Conservation (phyloP, 2,329 filamentous ascomycete genomes). For the Verticillium zaregamsianum region DNA sequence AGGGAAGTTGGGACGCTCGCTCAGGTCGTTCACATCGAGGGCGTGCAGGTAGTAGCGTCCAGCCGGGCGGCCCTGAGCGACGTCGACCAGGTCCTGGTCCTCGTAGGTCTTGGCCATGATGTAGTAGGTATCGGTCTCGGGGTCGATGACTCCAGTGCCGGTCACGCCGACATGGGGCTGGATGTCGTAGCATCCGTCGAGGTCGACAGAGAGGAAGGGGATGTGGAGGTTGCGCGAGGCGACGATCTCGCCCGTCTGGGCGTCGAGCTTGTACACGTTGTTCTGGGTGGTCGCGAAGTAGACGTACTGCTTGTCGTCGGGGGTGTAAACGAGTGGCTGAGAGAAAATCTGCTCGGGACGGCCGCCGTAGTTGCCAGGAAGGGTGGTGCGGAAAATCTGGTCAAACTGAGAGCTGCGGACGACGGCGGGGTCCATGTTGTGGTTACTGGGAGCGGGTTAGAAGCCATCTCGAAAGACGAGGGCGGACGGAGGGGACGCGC, state of each 20-base stretch:
- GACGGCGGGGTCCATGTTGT: slow-evolving; percentile 59
- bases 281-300: slow-evolving; percentile 55
- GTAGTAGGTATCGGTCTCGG: slow-evolving; percentile 38
- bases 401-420: slow-evolving; percentile 52
- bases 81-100: slow-evolving; percentile 22
- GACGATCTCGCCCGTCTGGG: slow-evolving; percentile 49
- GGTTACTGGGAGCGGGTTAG: slow-evolving; percentile 32
- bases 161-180: slow-evolving; percentile 42
- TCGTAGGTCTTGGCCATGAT: slow-evolving; percentile 38
- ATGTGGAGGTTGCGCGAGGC: slow-evolving; percentile 40
- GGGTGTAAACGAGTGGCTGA: slow-evolving; percentile 47
- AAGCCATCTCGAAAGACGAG: not conserved
- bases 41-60: slow-evolving; percentile 34
- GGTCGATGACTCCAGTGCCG: slow-evolving; percentile 42
- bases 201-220: slow-evolving; percentile 44
- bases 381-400: slow-evolving; percentile 45
- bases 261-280: slow-evolving; percentile 52
- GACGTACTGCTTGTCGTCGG: slow-evolving; percentile 45
- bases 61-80: slow-evolving; percentile 25
- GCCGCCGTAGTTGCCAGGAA: slow-evolving; percentile 49
- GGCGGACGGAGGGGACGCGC: slow-evolving; percentile 11
- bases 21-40: slow-evolving; percentile 31
- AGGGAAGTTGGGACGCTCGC: slow-evolving; percentile 38
- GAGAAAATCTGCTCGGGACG: slow-evolving; percentile 47
- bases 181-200: slow-evolving; percentile 44